Percentiles rank a stretch among this genome's conserved stretches.
These are phyloP conservation scores for Colletotrichum lini DNA, from an alignment of 2,329 filamentous ascomycete species.

Conservation along the genomic window DNA sequence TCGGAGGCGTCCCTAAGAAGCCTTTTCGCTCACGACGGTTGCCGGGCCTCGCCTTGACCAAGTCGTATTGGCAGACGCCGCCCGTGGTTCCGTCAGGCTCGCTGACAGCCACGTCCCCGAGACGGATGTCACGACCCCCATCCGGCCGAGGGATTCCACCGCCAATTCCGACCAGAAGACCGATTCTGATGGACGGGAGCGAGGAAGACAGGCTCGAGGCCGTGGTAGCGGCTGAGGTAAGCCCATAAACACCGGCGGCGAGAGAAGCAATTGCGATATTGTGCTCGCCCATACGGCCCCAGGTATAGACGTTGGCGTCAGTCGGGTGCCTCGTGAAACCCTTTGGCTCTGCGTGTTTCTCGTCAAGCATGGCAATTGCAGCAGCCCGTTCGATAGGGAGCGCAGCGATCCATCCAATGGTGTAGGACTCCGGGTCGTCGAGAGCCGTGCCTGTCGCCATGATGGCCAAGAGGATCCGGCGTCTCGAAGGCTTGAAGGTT, in stretches of 20 bases:
- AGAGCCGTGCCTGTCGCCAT: not conserved
- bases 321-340: not conserved
- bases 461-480: no score
- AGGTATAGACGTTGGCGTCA: not conserved
- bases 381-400: not conserved
- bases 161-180: conserved; percentile 47
- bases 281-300: not conserved
- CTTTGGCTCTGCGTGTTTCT: not conserved
- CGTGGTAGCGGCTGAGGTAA: not conserved
- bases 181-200: not conserved
- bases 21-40: not conserved
- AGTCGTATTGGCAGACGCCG: conserved; percentile 42
- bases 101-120: conserved; percentile 44
- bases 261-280: not conserved
- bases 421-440: not conserved
- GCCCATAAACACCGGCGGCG: not conserved
- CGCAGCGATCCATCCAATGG: not conserved
- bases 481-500: no score
- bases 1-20: conserved; percentile 15
- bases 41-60: not conserved
- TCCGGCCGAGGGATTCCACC: conserved; percentile 44
- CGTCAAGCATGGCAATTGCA: not conserved
- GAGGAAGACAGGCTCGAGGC: not conserved
- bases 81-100: conserved; percentile 7
- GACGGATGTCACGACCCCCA: conserved; percentile 27